Conservation (phyloP, 495 filamentous ascomycete species). For the Hypomontagnella monticulosa region DNA sequence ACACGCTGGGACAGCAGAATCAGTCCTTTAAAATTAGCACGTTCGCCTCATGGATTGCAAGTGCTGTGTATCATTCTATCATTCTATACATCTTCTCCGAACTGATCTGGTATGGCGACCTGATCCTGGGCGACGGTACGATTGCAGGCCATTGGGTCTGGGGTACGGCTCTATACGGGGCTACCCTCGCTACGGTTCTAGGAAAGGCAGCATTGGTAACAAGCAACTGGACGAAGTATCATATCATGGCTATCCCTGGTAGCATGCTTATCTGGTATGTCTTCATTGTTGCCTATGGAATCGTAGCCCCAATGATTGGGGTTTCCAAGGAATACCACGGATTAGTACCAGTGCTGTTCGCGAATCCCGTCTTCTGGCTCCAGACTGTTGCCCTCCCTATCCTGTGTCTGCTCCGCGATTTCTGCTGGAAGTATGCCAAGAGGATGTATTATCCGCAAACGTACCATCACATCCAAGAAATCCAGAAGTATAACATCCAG, state of each 20-base stretch:
- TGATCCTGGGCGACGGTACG: conserved; percentile 76
- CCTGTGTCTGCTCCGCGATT: conserved; percentile 88
- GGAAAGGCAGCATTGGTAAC: conserved; percentile 95
- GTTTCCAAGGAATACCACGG: conserved; percentile 88
- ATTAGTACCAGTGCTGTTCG: conserved; percentile 81
- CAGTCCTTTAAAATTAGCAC: conserved; percentile 91
- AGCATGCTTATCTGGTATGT: conserved; percentile 90
- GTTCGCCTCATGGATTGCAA: conserved; percentile 91
- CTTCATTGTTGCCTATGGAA: conserved; percentile 91
- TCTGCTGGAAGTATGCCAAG: conserved; percentile 85
- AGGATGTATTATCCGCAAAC: conserved; percentile 95
- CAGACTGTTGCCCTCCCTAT: conserved; percentile 83
- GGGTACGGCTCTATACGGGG: conserved; percentile 91
- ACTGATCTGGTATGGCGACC: conserved; percentile 81
- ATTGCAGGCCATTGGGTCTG: conserved; percentile 96
- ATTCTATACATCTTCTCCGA: conserved; percentile 87
- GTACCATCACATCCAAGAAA: conserved; percentile 99
- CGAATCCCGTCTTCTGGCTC: conserved; percentile 87
- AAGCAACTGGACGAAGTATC: conserved; percentile 99
- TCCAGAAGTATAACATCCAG: conserved; percentile 99
- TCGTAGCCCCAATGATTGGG: conserved; percentile 82
- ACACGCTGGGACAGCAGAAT: conserved; percentile 91
- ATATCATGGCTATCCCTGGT: conserved; percentile 93
- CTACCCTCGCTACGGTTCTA: conserved; percentile 89
- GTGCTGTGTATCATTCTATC: conserved; percentile 95